Conservation (phyloP, 768 basidiomycete genomes). For the Imleria badia region DNA sequence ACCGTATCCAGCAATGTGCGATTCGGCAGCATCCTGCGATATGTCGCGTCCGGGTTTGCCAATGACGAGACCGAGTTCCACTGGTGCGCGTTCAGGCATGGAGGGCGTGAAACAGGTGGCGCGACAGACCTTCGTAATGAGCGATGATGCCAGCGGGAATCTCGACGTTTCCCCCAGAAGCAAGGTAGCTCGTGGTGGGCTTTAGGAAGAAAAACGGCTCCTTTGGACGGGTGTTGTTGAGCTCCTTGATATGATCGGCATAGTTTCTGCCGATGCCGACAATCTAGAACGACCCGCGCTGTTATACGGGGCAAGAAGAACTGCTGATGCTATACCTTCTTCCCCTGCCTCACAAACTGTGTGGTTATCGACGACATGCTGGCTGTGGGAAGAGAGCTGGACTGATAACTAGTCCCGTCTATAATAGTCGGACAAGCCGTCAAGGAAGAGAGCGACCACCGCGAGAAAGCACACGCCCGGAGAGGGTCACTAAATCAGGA, state of each 20-base stretch:
- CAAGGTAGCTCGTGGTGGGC: slow-evolving; percentile 87
- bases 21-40: slow-evolving; percentile 62
- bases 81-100: slow-evolving; percentile 35
- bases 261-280: slow-evolving; percentile 97
- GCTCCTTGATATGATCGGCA: slow-evolving; percentile 86
- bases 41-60: slow-evolving; percentile 87
- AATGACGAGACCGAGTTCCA: slow-evolving; percentile 97
- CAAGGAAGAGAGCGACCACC: not conserved
- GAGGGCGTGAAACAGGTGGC: not conserved
- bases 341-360: slow-evolving; percentile 45
- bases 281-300: slow-evolving; percentile 49
- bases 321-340: slow-evolving; percentile 36
- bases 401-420: too few species aligned
- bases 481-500: not conserved
- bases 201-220: slow-evolving; percentile 99
- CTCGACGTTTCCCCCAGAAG: slow-evolving; percentile 76
- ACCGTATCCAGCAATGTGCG: slow-evolving; percentile 93
- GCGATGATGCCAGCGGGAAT: slow-evolving; percentile 81
- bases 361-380: slow-evolving; percentile 35
- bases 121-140: slow-evolving; percentile 81
- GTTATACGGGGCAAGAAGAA: not conserved
- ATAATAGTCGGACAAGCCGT: too few species aligned
- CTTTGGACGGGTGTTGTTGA: slow-evolving; percentile 79
- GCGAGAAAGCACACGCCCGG: not conserved
- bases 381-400: not conserved